Evolutionary conservation across 345 rosid genomes (phyloP).

Genomic region (Aquilaria malaccensis): DNA sequence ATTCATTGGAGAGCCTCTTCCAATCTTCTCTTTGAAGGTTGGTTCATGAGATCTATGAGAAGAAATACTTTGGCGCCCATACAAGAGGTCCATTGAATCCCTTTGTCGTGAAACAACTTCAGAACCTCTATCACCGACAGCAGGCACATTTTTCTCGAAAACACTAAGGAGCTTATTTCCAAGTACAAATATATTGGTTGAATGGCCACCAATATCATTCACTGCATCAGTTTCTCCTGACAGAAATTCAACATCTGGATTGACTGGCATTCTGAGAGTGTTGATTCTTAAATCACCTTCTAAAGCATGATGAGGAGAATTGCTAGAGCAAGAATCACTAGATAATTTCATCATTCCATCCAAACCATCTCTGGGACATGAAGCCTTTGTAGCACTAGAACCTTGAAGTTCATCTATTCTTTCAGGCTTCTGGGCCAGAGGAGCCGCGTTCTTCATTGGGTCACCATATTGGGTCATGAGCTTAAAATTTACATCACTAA

Average conservation of each 20-base stretch:
- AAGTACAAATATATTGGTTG: conserved; percentile 47
- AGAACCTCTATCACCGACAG: no score
- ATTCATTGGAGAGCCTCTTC: conserved; percentile 29
- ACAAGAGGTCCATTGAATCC: conserved; percentile 16
- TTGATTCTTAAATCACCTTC: conserved; percentile 1
- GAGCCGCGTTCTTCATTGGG: no score
- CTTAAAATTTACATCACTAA: conserved; percentile 11
- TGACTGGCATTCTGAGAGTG: conserved; percentile 14
- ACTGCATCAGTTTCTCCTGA: conserved; percentile 26
- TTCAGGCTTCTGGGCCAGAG: no score
- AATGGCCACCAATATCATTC: conserved; percentile 22
- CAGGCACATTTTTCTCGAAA: no score
- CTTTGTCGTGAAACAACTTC: conserved; percentile 16
- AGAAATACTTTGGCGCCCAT: no score
- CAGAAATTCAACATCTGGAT: conserved; percentile 18
- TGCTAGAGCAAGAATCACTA: conserved; percentile 21
- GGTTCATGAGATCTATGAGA: no score
- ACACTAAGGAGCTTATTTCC: conserved; percentile 44
- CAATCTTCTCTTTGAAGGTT: conserved; percentile 16
- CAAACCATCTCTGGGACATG: conserved; percentile 21
- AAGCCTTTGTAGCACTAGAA: conserved; percentile 22
- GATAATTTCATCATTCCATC: conserved; percentile 22
- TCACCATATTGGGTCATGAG: conserved; percentile 11
- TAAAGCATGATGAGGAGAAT: not conserved
- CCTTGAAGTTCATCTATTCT: no score